Evolutionary conservation across 345 rosid genomes (phyloP).

Genomic region (Eutrema japonicum): DNA sequence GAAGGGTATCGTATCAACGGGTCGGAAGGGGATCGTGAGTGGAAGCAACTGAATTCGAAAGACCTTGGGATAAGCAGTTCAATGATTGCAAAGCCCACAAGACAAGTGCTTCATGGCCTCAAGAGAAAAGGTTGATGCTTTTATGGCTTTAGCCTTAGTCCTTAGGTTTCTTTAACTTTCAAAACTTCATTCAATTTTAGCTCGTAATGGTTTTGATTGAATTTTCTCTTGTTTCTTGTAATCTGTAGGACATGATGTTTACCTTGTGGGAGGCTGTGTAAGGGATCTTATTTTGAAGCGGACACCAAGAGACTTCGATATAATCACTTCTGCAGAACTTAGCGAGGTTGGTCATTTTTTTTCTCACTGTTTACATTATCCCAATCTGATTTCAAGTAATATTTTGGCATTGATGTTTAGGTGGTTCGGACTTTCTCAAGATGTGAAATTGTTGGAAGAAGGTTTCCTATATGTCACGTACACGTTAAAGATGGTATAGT

Average conservation of each 20-base stretch:
- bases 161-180: not conserved
- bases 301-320: conserved; percentile 86
- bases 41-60: conserved; percentile 56
- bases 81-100: conserved; percentile 52
- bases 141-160: conserved; percentile 10
- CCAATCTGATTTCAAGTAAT: not conserved
- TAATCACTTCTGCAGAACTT: conserved; percentile 89
- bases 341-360: conserved; percentile 59
- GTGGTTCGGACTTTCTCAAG: conserved; percentile 52
- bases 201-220: not conserved
- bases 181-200: not conserved
- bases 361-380: not conserved
- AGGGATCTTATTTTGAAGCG: conserved; percentile 87
- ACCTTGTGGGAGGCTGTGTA: conserved; percentile 97
- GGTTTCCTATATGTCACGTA: conserved; percentile 75
- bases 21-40: conserved; percentile 43
- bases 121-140: conserved; percentile 52
- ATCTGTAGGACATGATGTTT: conserved; percentile 73
- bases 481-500: conserved; percentile 52
- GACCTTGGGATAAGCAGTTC: conserved; percentile 61
- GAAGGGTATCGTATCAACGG: conserved; percentile 33
- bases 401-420: conserved; percentile 32
- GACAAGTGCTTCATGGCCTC: conserved; percentile 61
- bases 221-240: not conserved
- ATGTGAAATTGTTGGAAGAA: conserved; percentile 60